These are phyloP conservation scores for Penicillium cosmopolitanum DNA, from an alignment of 495 filamentous ascomycete species.

Conservation along the genomic window DNA sequence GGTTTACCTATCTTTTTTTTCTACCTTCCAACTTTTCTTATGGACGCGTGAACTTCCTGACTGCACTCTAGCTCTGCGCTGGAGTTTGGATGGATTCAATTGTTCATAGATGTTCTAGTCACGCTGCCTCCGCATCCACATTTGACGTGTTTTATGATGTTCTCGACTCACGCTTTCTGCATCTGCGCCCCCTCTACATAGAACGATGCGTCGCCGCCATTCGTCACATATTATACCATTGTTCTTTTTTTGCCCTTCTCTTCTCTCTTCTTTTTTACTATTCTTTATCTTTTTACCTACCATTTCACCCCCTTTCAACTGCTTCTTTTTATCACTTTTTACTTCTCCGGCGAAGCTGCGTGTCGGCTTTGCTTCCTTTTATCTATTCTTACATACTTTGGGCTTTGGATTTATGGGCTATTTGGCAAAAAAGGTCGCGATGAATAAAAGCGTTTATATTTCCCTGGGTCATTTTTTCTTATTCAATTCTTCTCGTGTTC, in stretches of 20 bases:
- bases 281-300: constrained; percentile 14
- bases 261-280: neutral
- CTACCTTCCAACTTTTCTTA: constrained; percentile 9
- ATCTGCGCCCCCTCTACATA: constrained; percentile 27
- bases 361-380: constrained; percentile 3
- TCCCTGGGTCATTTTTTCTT: neutral
- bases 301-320: neutral
- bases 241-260: constrained; percentile 14
- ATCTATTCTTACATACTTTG: constrained; percentile 10
- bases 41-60: neutral
- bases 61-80: neutral
- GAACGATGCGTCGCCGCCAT: constrained; percentile 27
- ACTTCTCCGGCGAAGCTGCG: neutral
- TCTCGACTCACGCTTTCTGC: constrained; percentile 23
- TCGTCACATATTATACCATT: constrained; percentile 28
- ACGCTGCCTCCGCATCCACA: constrained; percentile 26
- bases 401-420: constrained; percentile 3
- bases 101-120: constrained; percentile 9
- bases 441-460: constrained; percentile 13
- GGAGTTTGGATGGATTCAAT: neutral
- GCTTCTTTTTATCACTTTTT: constrained; percentile 6
- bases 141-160: constrained; percentile 32
- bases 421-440: constrained; percentile 5
- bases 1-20: neutral
- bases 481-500: neutral